Percentiles rank a stretch among this genome's conserved stretches.
Evolutionary conservation across 2,329 filamentous ascomycete genomes (phyloP).

Genomic region (Penicillium sp.): DNA sequence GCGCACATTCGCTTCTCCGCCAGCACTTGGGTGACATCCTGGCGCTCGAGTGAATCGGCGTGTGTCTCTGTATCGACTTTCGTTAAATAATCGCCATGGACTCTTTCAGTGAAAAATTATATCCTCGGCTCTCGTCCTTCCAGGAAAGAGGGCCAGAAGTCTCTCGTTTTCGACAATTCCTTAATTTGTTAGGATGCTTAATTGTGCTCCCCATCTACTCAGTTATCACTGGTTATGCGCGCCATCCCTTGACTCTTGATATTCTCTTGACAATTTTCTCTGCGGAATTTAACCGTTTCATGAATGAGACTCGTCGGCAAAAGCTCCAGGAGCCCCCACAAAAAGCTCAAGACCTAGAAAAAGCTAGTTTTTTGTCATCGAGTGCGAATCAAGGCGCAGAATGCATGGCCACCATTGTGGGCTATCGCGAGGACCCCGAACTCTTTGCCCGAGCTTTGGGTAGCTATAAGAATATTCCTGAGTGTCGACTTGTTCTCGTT

Average conservation of each 20-base stretch:
- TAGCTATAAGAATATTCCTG: conserved; percentile 32
- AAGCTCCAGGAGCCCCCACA: conserved; percentile 18
- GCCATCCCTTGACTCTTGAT: conserved; percentile 32
- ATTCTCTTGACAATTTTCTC: conserved; percentile 32
- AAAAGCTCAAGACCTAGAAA: conserved; percentile 22
- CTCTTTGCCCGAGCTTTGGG: conserved; percentile 33
- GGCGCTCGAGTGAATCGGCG: neutral
- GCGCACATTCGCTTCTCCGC: neutral
- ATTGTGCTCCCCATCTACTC: conserved; percentile 28
- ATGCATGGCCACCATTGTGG: conserved; percentile 35
- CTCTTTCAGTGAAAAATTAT: conserved; percentile 11
- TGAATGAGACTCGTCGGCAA: conserved; percentile 29
- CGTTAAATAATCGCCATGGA: conserved; percentile 8
- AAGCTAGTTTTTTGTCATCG: conserved; percentile 5
- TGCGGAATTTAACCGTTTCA: conserved; percentile 32
- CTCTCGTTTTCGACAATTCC: conserved; percentile 24
- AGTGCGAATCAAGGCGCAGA: conserved; percentile 14
- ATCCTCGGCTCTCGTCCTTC: conserved; percentile 11
- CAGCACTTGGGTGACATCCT: neutral
- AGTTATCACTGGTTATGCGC: conserved; percentile 25
- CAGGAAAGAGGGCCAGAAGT: conserved; percentile 24
- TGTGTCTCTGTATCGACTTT: neutral
- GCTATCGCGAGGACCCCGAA: conserved; percentile 36
- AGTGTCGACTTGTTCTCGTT: conserved; percentile 31
- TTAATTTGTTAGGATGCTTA: conserved; percentile 33